Evolutionary conservation across 148 eudicot species (phyloP).

Genomic region (Nyssa sinensis): DNA sequence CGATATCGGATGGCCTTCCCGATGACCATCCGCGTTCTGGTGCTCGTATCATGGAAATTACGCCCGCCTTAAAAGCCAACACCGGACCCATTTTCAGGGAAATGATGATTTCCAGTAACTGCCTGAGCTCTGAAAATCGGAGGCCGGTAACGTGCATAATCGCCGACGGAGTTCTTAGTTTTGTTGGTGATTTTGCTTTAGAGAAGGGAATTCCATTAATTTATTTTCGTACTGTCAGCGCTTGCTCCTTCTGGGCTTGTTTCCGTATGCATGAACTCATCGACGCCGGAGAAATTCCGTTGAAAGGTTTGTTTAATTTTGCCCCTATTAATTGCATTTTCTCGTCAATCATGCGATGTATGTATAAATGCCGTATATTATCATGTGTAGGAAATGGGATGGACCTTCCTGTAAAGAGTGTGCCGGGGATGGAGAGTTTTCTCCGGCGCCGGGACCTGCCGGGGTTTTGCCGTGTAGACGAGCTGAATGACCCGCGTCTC

Average conservation of each 20-base stretch:
- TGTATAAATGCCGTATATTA: too few relatives aligned
- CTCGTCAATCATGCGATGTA: too few relatives aligned
- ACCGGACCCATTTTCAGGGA: neutral
- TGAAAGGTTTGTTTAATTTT: slow-evolving; percentile 1
- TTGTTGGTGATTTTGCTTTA: neutral
- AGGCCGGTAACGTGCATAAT: slow-evolving; percentile 17
- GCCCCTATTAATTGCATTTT: neutral
- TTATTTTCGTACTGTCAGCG: slow-evolving; percentile 5
- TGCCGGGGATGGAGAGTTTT: slow-evolving; percentile 24
- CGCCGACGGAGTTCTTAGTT: slow-evolving; percentile 11
- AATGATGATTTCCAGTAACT: neutral
- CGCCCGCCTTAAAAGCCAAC: neutral
- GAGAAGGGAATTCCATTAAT: slow-evolving; percentile 10
- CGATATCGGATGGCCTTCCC: neutral
- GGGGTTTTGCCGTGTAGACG: neutral
- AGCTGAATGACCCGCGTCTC: neutral
- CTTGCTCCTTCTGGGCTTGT: slow-evolving; percentile 11
- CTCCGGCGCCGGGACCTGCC: slow-evolving; percentile 30
- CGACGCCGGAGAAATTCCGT: slow-evolving; percentile 16
- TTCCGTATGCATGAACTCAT: slow-evolving; percentile 12
- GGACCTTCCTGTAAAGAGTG: slow-evolving; percentile 11
- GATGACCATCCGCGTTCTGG: neutral
- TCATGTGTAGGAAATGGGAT: neutral
- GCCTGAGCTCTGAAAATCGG: neutral
- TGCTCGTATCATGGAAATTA: neutral